Evolutionary conservation across 805 yeast genomes (phyloP).

Genomic region (Candida peoriensis): DNA sequence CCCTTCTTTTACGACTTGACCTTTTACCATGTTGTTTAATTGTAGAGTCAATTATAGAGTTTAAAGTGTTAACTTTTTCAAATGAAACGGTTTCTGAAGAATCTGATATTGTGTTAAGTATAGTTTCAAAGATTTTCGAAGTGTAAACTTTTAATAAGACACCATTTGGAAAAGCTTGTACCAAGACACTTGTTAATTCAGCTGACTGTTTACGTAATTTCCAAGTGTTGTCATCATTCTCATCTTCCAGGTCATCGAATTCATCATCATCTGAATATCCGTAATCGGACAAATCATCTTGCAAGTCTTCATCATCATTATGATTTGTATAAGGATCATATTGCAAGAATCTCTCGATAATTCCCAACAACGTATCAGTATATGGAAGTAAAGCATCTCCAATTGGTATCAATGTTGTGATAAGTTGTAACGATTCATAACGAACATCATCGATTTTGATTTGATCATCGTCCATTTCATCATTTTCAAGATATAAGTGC

Average conservation of each 20-base stretch:
- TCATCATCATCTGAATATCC: constrained; percentile 39
- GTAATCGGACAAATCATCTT: constrained; percentile 37
- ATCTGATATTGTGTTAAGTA: constrained; percentile 37
- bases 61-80: constrained; percentile 43
- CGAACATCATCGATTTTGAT: constrained; percentile 41
- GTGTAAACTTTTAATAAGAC: constrained; percentile 31
- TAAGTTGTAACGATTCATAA: constrained; percentile 41
- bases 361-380: constrained; percentile 24
- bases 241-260: constrained; percentile 32
- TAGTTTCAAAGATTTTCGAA: constrained; percentile 23
- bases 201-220: constrained; percentile 53
- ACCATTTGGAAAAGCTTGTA: constrained; percentile 31
- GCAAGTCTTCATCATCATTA: constrained; percentile 31
- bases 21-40: constrained; percentile 18
- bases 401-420: constrained; percentile 37
- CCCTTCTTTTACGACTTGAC: constrained; percentile 24
- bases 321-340: constrained; percentile 44
- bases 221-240: constrained; percentile 54
- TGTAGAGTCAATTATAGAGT: constrained; percentile 30
- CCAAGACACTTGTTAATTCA: constrained; percentile 33
- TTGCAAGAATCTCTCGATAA: constrained; percentile 28
- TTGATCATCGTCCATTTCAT: constrained; percentile 34
- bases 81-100: constrained; percentile 44
- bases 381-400: constrained; percentile 28
- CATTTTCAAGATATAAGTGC: constrained; percentile 24